A percentile compares a stretch with the other conserved stretches of the same genome.
Conservation (phyloP, 106 monocot genomes). For the Dioscorea alata region DNA sequence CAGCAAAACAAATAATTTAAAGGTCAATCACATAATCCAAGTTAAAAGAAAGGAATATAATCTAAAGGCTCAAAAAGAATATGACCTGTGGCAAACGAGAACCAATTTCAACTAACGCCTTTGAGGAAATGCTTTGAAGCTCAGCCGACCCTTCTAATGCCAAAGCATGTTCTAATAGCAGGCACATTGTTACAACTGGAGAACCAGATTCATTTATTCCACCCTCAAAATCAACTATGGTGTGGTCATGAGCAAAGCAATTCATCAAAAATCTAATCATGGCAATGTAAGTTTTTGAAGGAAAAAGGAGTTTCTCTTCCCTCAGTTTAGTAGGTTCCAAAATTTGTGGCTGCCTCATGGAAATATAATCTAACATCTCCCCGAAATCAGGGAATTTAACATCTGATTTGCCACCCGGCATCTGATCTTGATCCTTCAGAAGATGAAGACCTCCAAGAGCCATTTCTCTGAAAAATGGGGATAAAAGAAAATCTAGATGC, state of each 20-base stretch:
- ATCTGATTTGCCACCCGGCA: conserved; percentile 16
- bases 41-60: background rate
- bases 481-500: too few relatives aligned
- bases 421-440: conserved; percentile 41
- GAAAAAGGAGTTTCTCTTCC: conserved; percentile 61
- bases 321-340: conserved; percentile 37
- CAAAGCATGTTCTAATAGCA: conserved; percentile 82
- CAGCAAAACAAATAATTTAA: conserved; percentile 10
- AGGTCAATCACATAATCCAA: background rate
- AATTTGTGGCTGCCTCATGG: conserved; percentile 55
- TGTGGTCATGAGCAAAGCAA: conserved; percentile 60
- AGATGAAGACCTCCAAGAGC: conserved; percentile 79
- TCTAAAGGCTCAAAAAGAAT: conserved; percentile 3
- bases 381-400: conserved; percentile 53
- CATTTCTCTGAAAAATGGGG: conserved; percentile 63
- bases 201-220: conserved; percentile 22
- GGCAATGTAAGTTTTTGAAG: conserved; percentile 75
- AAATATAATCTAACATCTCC: conserved; percentile 73
- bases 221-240: conserved; percentile 11
- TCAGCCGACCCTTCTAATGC: conserved; percentile 79
- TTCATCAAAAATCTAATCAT: conserved; percentile 93
- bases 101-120: conserved; percentile 73
- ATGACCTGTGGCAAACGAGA: conserved; percentile 64
- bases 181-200: conserved; percentile 42
- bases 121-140: conserved; percentile 67